phyloP scores from a whole-genome alignment of 2,329 filamentous ascomycete species.

The Talaromyces funiculosus region DNA sequence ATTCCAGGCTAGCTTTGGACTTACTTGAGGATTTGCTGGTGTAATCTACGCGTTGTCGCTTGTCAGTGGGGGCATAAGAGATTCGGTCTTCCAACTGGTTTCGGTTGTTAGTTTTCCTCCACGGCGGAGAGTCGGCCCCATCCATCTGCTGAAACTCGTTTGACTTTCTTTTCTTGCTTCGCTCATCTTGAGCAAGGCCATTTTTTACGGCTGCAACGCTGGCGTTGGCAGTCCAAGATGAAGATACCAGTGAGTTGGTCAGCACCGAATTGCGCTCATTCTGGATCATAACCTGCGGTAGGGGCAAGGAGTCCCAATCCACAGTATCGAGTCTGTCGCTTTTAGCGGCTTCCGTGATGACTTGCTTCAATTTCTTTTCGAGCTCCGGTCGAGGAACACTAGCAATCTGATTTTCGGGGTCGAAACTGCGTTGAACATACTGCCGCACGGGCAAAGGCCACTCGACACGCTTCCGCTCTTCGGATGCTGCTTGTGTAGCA shows the following conservation, averaged over 20 bases:
- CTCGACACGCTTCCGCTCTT: constrained; percentile 53
- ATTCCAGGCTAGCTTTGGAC: constrained; percentile 80
- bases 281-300: constrained; percentile 78
- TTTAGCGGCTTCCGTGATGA: constrained; percentile 78
- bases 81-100: constrained; percentile 67
- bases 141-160: constrained; percentile 54
- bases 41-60: constrained; percentile 45
- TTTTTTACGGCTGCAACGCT: constrained; percentile 19
- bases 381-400: constrained; percentile 64
- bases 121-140: constrained; percentile 56
- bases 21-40: constrained; percentile 64
- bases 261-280: constrained; percentile 56
- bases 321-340: constrained; percentile 63
- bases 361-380: constrained; percentile 75
- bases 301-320: constrained; percentile 76
- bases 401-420: constrained; percentile 61
- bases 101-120: constrained; percentile 65
- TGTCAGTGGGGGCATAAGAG: constrained; percentile 54
- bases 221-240: constrained; percentile 25
- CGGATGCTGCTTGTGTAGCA: constrained; percentile 33
- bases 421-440: constrained; percentile 87
- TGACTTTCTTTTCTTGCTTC: constrained; percentile 77
- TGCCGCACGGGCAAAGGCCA: constrained; percentile 78
- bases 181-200: constrained; percentile 22
- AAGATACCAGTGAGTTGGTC: constrained; percentile 39